phyloP scores from a whole-genome alignment of 495 filamentous ascomycete species.

The Copromyces sp. region DNA sequence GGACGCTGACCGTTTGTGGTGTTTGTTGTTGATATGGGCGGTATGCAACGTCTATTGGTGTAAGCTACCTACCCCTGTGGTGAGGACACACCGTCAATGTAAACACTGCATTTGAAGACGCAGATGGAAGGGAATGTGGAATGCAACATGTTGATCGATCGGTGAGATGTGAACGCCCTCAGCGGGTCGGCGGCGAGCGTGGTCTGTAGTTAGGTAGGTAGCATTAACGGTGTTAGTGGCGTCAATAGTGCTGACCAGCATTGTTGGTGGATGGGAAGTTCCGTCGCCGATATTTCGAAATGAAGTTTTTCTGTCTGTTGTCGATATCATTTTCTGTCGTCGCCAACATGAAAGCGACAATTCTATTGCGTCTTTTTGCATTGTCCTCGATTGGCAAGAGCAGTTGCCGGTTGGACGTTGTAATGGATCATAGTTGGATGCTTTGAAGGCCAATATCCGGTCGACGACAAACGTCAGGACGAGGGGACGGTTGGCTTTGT shows the following conservation, averaged over 20 bases:
- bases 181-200: neutral
- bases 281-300: neutral
- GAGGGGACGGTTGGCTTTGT: neutral
- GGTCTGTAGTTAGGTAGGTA: neutral
- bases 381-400: no score
- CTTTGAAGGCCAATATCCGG: no score
- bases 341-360: no score
- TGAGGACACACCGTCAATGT: neutral
- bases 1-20: neutral
- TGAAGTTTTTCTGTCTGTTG: neutral
- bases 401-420: no score
- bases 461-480: neutral
- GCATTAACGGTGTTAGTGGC: neutral
- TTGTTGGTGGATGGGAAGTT: neutral
- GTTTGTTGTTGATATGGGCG: neutral
- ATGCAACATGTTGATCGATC: neutral
- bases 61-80: no score
- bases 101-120: no score
- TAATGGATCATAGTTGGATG: no score
- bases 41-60: neutral
- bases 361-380: no score
- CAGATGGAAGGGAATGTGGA: neutral
- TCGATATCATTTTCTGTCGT: no score
- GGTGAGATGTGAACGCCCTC: neutral
- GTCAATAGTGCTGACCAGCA: neutral